phyloP scores from a whole-genome alignment of 352 stramenopile genomes.

The Phytophthora sp. region DNA sequence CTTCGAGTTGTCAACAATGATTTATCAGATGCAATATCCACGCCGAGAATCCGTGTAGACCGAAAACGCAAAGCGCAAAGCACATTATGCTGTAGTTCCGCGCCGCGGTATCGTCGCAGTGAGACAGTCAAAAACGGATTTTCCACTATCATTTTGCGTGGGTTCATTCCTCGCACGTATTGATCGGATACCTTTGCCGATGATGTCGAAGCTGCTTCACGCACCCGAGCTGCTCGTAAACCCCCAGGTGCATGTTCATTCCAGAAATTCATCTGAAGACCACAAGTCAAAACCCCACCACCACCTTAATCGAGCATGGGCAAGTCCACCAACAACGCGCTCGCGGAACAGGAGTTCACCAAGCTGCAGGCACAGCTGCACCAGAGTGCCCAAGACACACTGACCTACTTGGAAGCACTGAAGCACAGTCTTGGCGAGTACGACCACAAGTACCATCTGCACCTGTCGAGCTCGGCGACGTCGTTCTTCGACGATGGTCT shows the following conservation, averaged over 20 bases:
- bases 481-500: conserved; percentile 33
- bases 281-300: background rate
- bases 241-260: conserved; percentile 4
- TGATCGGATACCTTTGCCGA: background rate
- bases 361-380: conserved; percentile 34
- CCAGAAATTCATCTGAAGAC: background rate
- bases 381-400: conserved; percentile 21
- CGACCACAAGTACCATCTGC: conserved; percentile 33
- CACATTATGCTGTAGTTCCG: background rate
- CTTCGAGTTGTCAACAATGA: too few relatives aligned
- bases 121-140: conserved; percentile 22
- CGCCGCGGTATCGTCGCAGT: conserved; percentile 5
- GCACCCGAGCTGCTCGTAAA: too few relatives aligned
- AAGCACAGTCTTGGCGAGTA: conserved; percentile 30
- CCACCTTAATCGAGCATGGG: conserved; percentile 17
- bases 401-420: conserved; percentile 27
- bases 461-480: conserved; percentile 23
- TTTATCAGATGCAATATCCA: too few relatives aligned
- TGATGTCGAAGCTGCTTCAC: too few relatives aligned
- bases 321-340: conserved; percentile 17
- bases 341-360: conserved; percentile 26
- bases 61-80: too few relatives aligned
- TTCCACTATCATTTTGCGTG: conserved; percentile 10
- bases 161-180: conserved; percentile 9
- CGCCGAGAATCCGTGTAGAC: too few relatives aligned